These are phyloP conservation scores for Digitaria exilis DNA, from an alignment of 202 grass and related monocot genomes.

Conservation along the genomic window DNA sequence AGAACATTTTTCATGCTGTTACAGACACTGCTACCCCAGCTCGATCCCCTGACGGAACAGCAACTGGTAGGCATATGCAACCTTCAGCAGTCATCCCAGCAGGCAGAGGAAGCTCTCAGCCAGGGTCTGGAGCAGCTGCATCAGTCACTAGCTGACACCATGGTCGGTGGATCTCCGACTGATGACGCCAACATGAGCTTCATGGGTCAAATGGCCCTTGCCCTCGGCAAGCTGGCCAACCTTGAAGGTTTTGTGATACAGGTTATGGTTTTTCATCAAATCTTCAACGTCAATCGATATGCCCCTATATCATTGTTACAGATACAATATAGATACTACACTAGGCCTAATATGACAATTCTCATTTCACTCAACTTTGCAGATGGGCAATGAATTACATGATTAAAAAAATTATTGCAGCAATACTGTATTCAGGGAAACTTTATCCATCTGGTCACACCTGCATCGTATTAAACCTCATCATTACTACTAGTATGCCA, in stretches of 20 bases:
- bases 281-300: background rate
- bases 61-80: constrained; percentile 72
- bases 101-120: constrained; percentile 95
- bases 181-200: constrained; percentile 57
- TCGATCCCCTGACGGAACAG: constrained; percentile 89
- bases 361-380: constrained; percentile 15
- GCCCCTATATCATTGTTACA: background rate
- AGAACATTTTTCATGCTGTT: constrained; percentile 6
- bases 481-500: background rate
- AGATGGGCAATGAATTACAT: constrained; percentile 1
- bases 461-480: background rate
- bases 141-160: constrained; percentile 63
- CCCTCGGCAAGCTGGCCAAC: constrained; percentile 75
- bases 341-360: background rate
- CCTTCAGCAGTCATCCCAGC: constrained; percentile 82
- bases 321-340: background rate
- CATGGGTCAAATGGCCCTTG: constrained; percentile 88
- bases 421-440: background rate
- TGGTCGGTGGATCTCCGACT: constrained; percentile 52
- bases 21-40: constrained; percentile 69
- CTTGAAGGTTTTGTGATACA: constrained; percentile 90
- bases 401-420: constrained; percentile 26
- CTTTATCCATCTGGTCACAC: constrained; percentile 6
- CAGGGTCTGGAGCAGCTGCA: constrained; percentile 88
- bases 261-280: constrained; percentile 46